Percentiles rank a stretch among this genome's conserved stretches.
Conservation (phyloP, 345 rosid genomes). For the Jatropha curcas region DNA sequence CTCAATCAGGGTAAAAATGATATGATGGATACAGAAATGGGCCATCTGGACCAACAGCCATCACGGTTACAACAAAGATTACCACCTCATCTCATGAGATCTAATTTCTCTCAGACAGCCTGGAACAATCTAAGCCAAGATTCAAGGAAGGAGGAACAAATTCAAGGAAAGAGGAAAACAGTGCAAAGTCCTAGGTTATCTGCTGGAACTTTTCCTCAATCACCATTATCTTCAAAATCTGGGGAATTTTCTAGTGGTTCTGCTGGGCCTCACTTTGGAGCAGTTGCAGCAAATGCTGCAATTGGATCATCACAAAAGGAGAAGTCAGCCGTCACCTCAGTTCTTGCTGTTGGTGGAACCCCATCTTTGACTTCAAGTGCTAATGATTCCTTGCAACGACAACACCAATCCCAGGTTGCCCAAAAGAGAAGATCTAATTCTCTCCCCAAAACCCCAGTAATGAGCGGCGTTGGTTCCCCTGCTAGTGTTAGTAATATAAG, state of each 20-base stretch:
- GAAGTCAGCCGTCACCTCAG: constrained; percentile 60
- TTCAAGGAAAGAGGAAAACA: constrained; percentile 67
- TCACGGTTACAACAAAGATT: constrained; percentile 62
- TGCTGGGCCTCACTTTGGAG: constrained; percentile 75
- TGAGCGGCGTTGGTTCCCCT: constrained; percentile 89
- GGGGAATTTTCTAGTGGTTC: constrained; percentile 96
- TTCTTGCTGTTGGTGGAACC: constrained; percentile 62
- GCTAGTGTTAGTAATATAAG: constrained; percentile 79
- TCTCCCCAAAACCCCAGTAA: constrained; percentile 65
- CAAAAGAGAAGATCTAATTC: constrained; percentile 78
- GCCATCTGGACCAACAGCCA: constrained; percentile 57
- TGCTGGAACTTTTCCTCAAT: constrained; percentile 74
- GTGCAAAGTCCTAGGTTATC: constrained; percentile 89
- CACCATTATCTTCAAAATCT: constrained; percentile 92
- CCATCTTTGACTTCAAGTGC: constrained; percentile 76
- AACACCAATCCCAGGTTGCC: constrained; percentile 62
- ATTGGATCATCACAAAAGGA: constrained; percentile 75
- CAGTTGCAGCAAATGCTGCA: constrained; percentile 42
- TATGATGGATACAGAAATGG: constrained; percentile 53
- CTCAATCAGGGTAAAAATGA: constrained; percentile 47
- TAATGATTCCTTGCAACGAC: constrained; percentile 73
- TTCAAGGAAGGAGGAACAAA: constrained; percentile 73
- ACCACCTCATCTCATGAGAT: constrained; percentile 53
- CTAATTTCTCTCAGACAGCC: constrained; percentile 56
- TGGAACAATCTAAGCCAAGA: constrained; percentile 79